Evolutionary conservation across 306 rosid genomes (phyloP).

Genomic region (Inga leiocalycina): DNA sequence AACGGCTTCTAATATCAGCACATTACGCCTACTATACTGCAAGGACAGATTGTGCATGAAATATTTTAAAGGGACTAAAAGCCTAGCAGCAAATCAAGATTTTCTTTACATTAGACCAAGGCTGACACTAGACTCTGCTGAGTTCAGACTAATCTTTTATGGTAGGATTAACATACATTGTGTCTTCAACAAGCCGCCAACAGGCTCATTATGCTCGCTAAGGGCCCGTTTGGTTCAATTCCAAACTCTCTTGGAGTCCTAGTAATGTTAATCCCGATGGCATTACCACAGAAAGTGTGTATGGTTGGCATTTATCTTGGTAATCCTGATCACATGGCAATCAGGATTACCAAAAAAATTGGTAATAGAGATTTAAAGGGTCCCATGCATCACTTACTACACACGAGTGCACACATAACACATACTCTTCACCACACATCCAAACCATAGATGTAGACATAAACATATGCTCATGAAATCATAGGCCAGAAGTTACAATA

Average conservation of each 20-base stretch:
- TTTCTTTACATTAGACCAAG: slow-evolving; percentile 1
- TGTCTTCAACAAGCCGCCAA: slow-evolving; percentile 23
- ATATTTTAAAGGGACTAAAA: not conserved
- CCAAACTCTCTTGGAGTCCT: not conserved
- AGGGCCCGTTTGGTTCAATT: not conserved
- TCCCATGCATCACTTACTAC: not conserved
- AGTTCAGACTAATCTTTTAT: slow-evolving; percentile 9
- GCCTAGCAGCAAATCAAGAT: slow-evolving; percentile 7
- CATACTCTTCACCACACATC: not conserved
- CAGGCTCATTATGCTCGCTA: not conserved
- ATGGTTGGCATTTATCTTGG: not conserved
- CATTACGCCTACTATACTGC: not conserved
- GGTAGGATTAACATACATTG: slow-evolving; percentile 4
- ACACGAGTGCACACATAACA: not conserved
- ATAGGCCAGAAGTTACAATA: not conserved
- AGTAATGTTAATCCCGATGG: not conserved
- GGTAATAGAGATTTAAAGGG: not conserved
- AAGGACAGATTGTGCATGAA: not conserved
- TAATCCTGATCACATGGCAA: not conserved
- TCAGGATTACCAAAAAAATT: not conserved
- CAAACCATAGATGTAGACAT: not conserved
- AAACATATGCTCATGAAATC: not conserved
- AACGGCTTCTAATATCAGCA: slow-evolving; percentile 16
- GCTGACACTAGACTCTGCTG: not conserved
- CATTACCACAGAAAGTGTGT: not conserved